These are phyloP conservation scores for Naganishia sp. DNA, from an alignment of 1,284 basidiomycete species.

Conservation along the genomic window DNA sequence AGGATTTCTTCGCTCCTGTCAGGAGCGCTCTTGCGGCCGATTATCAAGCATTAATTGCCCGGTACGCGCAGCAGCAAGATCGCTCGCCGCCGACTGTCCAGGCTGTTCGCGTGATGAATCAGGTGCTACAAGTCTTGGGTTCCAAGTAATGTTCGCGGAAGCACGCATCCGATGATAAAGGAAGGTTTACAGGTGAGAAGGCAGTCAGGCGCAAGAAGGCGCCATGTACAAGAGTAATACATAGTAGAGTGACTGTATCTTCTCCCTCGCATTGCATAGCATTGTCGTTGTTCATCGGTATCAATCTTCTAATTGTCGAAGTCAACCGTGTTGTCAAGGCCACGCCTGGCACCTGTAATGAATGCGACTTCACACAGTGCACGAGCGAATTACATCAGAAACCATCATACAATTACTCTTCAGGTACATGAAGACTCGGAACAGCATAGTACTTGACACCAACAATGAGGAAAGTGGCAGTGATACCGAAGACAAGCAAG, in stretches of 20 bases:
- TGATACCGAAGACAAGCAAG: slow-evolving; percentile 19
- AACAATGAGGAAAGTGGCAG: slow-evolving; percentile 14
- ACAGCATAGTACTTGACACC: slow-evolving; percentile 25
- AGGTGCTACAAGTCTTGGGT: slow-evolving; percentile 23
- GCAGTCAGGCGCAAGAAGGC: neutral
- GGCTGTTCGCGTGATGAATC: slow-evolving; percentile 28
- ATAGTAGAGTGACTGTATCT: too few species aligned
- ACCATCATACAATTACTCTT: slow-evolving; percentile 9
- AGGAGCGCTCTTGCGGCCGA: slow-evolving; percentile 23
- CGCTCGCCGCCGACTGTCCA: slow-evolving; percentile 19
- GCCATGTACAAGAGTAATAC: neutral
- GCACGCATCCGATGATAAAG: neutral
- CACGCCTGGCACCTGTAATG: neutral
- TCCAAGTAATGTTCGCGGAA: slow-evolving; percentile 4
- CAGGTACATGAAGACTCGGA: slow-evolving; percentile 23
- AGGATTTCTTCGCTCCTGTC: slow-evolving; percentile 24
- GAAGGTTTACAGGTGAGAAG: neutral
- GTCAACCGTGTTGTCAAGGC: too few species aligned
- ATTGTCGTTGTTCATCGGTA: too few species aligned
- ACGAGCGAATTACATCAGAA: neutral
- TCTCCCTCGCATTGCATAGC: too few species aligned
- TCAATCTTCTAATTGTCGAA: too few species aligned
- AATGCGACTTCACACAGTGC: neutral
- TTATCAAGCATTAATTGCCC: slow-evolving; percentile 27
- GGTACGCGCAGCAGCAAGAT: slow-evolving; percentile 20